A percentile compares a stretch with the other conserved stretches of the same genome.
Conservation (phyloP, 2,329 filamentous ascomycete genomes). For the Venturia aucupariae region DNA sequence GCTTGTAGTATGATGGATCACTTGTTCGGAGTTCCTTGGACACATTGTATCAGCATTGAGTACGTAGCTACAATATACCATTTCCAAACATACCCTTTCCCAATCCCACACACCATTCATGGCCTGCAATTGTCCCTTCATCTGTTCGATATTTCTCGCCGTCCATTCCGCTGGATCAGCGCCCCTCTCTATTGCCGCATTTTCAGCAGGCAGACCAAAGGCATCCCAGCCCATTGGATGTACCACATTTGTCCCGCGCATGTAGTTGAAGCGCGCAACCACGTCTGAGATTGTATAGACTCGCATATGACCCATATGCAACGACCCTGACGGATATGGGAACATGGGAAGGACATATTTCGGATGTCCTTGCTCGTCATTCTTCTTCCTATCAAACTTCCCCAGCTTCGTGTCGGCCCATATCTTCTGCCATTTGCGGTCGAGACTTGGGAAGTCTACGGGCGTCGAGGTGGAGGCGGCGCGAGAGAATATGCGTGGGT, state of each 20-base stretch:
- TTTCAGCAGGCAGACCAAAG: constrained; percentile 84
- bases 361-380: constrained; percentile 14
- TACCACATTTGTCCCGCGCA: constrained; percentile 66
- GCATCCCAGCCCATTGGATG: constrained; percentile 95
- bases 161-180: constrained; percentile 75
- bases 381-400: constrained; percentile 14
- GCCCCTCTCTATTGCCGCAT: constrained; percentile 77
- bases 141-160: constrained; percentile 65
- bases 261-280: constrained; percentile 54
- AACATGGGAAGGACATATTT: constrained; percentile 84
- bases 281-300: constrained; percentile 90
- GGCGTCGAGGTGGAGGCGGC: neutral
- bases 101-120: constrained; percentile 84
- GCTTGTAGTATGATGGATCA: constrained; percentile 77
- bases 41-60: constrained; percentile 9
- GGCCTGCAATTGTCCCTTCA: constrained; percentile 69
- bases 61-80: constrained; percentile 10
- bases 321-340: constrained; percentile 77
- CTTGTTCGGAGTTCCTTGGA: constrained; percentile 73
- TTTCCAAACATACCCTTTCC: constrained; percentile 54
- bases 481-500: neutral
- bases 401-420: constrained; percentile 28
- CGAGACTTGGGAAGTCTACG: constrained; percentile 38
- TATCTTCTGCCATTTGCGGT: constrained; percentile 46
- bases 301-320: constrained; percentile 79